Evolutionary conservation across 768 basidiomycete genomes (phyloP), one percentile per base, ranked within the genome.

Genomic region (Hydnum rufescens): DNA sequence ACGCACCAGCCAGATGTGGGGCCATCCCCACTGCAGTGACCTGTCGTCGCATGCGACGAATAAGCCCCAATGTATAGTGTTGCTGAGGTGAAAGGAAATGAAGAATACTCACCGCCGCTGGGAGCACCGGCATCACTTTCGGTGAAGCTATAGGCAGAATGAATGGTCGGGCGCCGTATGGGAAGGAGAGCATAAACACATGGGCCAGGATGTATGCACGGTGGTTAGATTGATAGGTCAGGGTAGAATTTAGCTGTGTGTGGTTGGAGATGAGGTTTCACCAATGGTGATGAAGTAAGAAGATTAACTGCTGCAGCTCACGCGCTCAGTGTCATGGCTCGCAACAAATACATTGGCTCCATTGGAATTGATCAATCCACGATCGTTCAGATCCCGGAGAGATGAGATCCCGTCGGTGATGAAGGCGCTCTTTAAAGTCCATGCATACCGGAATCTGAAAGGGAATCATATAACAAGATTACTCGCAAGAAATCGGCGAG

Each of bases 311-410:
- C 22, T n/a, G 30, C 22, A 3, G 56, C 66, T 44, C 54, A 69
- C 70, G 32, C 80, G 65, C 61, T 82, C 80, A 1, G 79, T 82
- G 57, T 82, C 80, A 54, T 82, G 80, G 58, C 81, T 80, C 0
- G 74, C 66, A 53, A 81, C 77, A 54, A 81, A 81, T 4, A 76
- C 71, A 56, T 81, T 82, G 0, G 79, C 78, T 16, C 59, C 57
- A 0, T 60, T 64, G 2, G 77, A 69, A 0, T 72, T 42, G 1
- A 80, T 66, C 78, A 78, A 82, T 2, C 76, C 77, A 77, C 51
- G 18, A 16, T 19, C 18, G 23, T 78, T 73, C 16, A 80, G 59
- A 55, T 71, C 68, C 57, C 74, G 68, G 23, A 81, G 63, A 36
- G 58, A 65, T 2, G 73, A 70, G 25, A 82, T 76, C 0, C 71